phyloP scores from a whole-genome alignment of 2,329 filamentous ascomycete species.

The Cryphonectria nitschkei region DNA sequence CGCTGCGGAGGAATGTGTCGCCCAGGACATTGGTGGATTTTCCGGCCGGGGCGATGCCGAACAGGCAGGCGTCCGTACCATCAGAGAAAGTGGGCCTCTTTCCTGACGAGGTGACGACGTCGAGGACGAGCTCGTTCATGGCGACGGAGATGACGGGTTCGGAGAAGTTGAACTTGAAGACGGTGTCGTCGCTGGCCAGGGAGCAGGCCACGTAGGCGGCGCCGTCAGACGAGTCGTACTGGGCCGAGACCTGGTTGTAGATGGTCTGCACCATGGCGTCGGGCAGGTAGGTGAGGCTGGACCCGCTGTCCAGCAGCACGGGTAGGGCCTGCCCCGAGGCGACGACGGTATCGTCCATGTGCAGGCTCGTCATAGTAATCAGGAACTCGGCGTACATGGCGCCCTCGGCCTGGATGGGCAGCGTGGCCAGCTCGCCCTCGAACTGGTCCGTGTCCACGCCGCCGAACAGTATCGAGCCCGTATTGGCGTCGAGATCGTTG shows the following conservation, averaged over 20 bases:
- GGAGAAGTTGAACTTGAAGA: slow-evolving; percentile 59
- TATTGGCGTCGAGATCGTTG: slow-evolving; percentile 69
- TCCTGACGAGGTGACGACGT: slow-evolving; percentile 51
- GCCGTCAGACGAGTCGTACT: slow-evolving; percentile 56
- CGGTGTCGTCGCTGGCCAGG: slow-evolving; percentile 45
- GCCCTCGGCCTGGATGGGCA: slow-evolving; percentile 64
- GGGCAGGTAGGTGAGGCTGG: slow-evolving; percentile 69
- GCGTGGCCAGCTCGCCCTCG: slow-evolving; percentile 62
- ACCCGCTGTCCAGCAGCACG: slow-evolving; percentile 73
- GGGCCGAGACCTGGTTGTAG: slow-evolving; percentile 61
- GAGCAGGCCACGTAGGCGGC: slow-evolving; percentile 66
- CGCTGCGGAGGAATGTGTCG: slow-evolving; percentile 75
- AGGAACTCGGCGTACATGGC: slow-evolving; percentile 65
- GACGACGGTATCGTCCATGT: slow-evolving; percentile 47
- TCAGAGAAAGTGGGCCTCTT: slow-evolving; percentile 55
- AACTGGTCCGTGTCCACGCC: slow-evolving; percentile 72
- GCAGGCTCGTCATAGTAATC: slow-evolving; percentile 67
- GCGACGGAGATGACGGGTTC: slow-evolving; percentile 56
- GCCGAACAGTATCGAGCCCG: slow-evolving; percentile 73
- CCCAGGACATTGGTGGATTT: slow-evolving; percentile 65
- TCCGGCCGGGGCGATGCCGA: slow-evolving; percentile 66
- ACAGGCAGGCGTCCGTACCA: slow-evolving; percentile 63
- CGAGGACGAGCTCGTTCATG: slow-evolving; percentile 63
- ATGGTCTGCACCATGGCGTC: slow-evolving; percentile 56
- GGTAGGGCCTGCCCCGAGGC: slow-evolving; percentile 57